Evolutionary conservation across 2,329 filamentous ascomycete species (phyloP), one percentile per base, ranked within the genome.

Genomic region (Alternaria brassicae): DNA sequence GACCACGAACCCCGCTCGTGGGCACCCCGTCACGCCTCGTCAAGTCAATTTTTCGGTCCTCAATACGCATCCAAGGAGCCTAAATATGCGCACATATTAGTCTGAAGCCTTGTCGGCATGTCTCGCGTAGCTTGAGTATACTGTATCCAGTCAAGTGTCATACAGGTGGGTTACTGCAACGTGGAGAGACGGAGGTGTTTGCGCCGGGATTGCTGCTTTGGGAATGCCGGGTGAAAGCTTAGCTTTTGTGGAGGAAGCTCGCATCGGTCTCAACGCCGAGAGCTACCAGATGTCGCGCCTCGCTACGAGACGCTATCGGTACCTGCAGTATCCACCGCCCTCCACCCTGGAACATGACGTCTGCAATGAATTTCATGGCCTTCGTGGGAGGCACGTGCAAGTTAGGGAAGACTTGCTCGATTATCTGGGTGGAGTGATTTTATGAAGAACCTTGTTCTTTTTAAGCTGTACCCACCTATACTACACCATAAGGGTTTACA

Each of bases 141-240:
- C 70, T 68, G 49, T 44, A 62, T 66, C 47, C 6, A 66, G 68
- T 9, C 53, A 61, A 56, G 63, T 54, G 27, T 37, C n/a, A 48
- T 15, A 42, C 49, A 45, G 28, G 39, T 30, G 39, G 39, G 44
- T 39, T 61, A 45, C 25, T 12, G 30, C 8, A 36, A 48, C 28
- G 17, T 55, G 51, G 17, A 21, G 49, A 45, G 25, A 34, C 13
- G 17, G 56, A 34, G 36, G 34, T 37, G 32, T 62, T 63, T 62
- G 62, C 63, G 61, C 66, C 70, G 70, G 70, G 25, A 60, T 67
- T 62, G 36, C 70, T 61, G 23, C 19, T 56, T 63, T 52, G 19
- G 68, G 70, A 48, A 61, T 66, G 34, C 70, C 63, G 66, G 36
- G 21, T 8, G 44, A 3, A 17, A 41, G 25, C 44, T 48, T 34